phyloP scores from a whole-genome alignment of 2,329 filamentous ascomycete species.

The Trichoderma guizhouense region DNA sequence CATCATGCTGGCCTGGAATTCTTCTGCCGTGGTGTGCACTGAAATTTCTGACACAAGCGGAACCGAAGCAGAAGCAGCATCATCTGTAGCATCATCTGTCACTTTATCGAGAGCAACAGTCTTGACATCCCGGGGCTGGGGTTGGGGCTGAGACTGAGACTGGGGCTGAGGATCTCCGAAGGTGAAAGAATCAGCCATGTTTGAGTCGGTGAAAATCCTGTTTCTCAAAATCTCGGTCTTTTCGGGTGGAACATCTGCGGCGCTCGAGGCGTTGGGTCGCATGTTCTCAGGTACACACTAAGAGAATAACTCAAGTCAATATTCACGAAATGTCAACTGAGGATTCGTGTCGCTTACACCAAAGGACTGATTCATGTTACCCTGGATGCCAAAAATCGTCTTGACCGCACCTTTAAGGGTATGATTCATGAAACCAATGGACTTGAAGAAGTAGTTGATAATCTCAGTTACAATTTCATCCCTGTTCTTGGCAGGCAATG shows the following conservation, averaged over 20 bases:
- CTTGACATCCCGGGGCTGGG: neutral
- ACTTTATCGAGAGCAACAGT: neutral
- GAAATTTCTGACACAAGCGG: neutral
- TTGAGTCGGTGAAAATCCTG: neutral
- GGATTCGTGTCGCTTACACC: neutral
- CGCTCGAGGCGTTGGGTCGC: neutral
- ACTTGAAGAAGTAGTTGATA: neutral
- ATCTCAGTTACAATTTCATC: neutral
- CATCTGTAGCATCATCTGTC: neutral
- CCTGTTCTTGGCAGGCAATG: neutral
- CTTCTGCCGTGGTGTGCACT: neutral
- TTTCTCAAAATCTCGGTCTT: neutral
- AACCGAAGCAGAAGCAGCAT: neutral
- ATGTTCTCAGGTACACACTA: neutral
- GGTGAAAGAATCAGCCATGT: neutral
- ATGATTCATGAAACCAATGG: neutral
- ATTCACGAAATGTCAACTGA: neutral
- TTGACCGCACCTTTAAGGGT: neutral
- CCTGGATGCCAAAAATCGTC: neutral
- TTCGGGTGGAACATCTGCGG: neutral
- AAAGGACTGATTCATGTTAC: neutral
- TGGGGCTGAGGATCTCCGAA: neutral
- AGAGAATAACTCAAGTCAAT: neutral
- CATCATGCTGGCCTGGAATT: constrained; percentile 3
- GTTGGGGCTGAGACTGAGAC: neutral